Evolutionary conservation across 257 asterid genomes (phyloP).

Genomic region (Voacanga thouarsii): DNA sequence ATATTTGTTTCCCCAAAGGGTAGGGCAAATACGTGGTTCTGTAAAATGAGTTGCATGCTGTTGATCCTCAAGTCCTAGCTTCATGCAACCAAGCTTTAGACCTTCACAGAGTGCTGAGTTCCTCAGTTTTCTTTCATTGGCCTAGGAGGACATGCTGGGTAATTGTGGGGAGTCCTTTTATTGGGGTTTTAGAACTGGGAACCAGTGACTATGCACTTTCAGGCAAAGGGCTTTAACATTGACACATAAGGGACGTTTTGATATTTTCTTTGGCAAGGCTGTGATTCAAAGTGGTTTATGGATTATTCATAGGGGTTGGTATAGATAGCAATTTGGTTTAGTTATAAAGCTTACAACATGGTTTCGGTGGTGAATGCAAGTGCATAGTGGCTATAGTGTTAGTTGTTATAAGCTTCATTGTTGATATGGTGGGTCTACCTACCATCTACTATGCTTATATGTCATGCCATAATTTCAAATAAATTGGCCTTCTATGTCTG

Average conservation of each 20-base stretch:
- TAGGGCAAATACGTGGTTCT: not conserved
- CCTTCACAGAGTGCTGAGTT: too few species aligned
- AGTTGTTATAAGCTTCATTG: not conserved
- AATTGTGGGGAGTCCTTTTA: not conserved
- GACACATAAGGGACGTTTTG: not conserved
- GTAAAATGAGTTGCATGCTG: not conserved
- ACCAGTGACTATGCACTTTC: not conserved
- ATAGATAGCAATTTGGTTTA: not conserved
- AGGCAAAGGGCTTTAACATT: not conserved
- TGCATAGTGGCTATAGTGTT: not conserved
- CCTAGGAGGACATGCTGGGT: not conserved
- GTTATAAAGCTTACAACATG: not conserved
- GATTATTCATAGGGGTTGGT: not conserved
- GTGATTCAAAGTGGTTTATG: not conserved
- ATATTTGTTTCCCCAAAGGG: not conserved
- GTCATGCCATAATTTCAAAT: not conserved
- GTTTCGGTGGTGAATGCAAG: not conserved
- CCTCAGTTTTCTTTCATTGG: not conserved
- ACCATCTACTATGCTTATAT: not conserved
- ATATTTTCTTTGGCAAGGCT: not conserved
- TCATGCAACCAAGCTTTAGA: not conserved
- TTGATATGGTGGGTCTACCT: not conserved
- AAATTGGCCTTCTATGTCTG: not conserved
- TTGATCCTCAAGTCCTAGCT: not conserved
- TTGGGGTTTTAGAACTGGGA: not conserved